phyloP scores from a whole-genome alignment of 306 rosid species.

The Psophocarpus tetragonolobus region DNA sequence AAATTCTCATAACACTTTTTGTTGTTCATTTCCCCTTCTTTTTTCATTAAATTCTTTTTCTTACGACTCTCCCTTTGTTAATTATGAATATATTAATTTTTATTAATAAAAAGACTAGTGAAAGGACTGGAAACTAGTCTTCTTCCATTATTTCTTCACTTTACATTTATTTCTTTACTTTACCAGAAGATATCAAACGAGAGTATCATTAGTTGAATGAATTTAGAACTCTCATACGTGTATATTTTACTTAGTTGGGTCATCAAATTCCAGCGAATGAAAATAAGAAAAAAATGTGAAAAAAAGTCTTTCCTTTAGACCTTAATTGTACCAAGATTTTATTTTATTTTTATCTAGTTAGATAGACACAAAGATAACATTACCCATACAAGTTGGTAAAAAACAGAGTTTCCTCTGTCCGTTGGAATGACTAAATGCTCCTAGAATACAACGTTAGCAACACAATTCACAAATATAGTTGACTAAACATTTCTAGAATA shows the following conservation, averaged over 20 bases:
- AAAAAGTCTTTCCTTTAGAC: not conserved
- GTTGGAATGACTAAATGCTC: not conserved
- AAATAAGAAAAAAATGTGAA: not conserved
- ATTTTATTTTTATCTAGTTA: not conserved
- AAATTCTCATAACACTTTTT: not conserved
- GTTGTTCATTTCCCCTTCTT: not conserved
- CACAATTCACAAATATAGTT: not conserved
- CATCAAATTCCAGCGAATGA: not conserved
- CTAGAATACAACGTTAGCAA: not conserved
- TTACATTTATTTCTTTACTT: no score
- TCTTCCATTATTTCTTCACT: no score
- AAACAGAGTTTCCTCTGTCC: not conserved
- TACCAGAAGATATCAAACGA: no score
- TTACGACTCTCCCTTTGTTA: no score
- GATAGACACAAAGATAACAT: not conserved
- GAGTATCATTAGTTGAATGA: not conserved
- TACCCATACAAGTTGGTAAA: not conserved
- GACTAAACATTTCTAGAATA: not conserved
- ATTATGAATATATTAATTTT: no score
- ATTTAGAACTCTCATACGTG: not conserved
- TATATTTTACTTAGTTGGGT: not conserved
- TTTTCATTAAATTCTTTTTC: not conserved
- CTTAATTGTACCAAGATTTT: no score
- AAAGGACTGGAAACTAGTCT: no score
- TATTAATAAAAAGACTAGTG: no score